A percentile compares a stretch with the other conserved stretches of the same genome.
These are phyloP conservation scores for Russula earlei DNA, from an alignment of 768 basidiomycete genomes.

Conservation along the genomic window DNA sequence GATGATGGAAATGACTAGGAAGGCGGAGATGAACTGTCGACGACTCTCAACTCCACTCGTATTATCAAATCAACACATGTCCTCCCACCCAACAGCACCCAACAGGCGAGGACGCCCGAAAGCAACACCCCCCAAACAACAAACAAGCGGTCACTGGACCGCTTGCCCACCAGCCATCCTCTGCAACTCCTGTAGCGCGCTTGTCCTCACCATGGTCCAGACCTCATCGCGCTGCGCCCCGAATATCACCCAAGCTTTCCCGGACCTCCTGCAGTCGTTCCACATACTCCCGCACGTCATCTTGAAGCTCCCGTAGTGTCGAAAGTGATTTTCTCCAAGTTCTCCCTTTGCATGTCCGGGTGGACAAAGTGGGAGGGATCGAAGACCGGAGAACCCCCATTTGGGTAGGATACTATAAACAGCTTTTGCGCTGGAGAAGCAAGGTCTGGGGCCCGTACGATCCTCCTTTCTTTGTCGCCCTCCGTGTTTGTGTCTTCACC, in stretches of 20 bases:
- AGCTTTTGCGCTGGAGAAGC: constrained; percentile 57
- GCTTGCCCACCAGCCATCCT: constrained; percentile 38
- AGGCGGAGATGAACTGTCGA: background rate
- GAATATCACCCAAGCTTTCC: constrained; percentile 67
- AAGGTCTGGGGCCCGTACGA: no score
- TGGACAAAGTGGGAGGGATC: constrained; percentile 57
- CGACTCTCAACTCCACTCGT: no score
- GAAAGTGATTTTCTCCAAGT: constrained; percentile 67
- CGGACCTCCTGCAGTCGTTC: constrained; percentile 79
- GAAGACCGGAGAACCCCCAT: constrained; percentile 37
- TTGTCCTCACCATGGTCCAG: constrained; percentile 69
- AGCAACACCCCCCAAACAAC: background rate
- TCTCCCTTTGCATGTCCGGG: constrained; percentile 58
- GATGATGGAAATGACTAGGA: background rate
- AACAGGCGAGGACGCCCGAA: no score
- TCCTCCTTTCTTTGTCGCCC: no score
- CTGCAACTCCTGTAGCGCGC: constrained; percentile 66
- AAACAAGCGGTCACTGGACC: background rate
- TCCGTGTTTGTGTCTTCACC: no score
- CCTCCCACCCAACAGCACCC: no score
- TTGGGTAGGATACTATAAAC: constrained; percentile 46
- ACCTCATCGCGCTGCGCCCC: constrained; percentile 61
- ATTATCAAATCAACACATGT: constrained; percentile 17
- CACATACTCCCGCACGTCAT: constrained; percentile 80
- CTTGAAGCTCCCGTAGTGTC: constrained; percentile 68